phyloP scores from a whole-genome alignment of 768 basidiomycete species.

The Pholiota conissans region DNA sequence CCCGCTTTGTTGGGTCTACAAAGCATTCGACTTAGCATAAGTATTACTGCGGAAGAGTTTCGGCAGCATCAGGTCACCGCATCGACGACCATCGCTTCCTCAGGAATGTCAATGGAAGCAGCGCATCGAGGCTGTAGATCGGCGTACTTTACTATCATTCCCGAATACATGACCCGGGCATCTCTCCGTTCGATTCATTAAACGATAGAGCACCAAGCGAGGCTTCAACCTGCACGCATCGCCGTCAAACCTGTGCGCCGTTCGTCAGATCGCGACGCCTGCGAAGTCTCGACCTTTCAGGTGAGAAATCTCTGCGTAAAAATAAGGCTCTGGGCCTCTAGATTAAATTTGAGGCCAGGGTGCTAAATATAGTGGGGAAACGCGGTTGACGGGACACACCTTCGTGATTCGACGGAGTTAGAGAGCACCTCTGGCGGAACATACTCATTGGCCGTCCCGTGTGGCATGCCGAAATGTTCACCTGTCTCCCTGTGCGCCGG shows the following conservation, averaged over 20 bases:
- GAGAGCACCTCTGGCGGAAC: not conserved
- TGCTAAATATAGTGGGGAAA: not conserved
- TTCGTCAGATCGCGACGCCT: not conserved
- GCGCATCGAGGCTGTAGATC: not conserved
- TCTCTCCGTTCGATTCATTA: not conserved
- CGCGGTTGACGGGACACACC: not conserved
- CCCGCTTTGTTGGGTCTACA: not conserved
- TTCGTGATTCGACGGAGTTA: not conserved
- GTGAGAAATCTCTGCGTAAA: not conserved
- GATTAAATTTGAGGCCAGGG: not conserved
- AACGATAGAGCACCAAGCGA: not conserved
- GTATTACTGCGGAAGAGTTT: not conserved
- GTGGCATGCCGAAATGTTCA: not conserved
- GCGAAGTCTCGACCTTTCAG: not conserved
- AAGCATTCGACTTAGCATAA: not conserved
- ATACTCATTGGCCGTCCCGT: not conserved
- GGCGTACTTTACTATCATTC: not conserved
- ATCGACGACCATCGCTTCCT: not conserved
- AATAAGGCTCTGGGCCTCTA: not conserved
- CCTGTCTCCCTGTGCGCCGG: not conserved
- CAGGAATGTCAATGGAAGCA: not conserved
- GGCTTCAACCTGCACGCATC: not conserved
- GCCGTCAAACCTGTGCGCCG: not conserved
- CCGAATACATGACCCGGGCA: not conserved
- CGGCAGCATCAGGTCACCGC: not conserved